Evolutionary conservation across 208 protist species (phyloP).

Genomic region (Eutreptiella sp.): DNA sequence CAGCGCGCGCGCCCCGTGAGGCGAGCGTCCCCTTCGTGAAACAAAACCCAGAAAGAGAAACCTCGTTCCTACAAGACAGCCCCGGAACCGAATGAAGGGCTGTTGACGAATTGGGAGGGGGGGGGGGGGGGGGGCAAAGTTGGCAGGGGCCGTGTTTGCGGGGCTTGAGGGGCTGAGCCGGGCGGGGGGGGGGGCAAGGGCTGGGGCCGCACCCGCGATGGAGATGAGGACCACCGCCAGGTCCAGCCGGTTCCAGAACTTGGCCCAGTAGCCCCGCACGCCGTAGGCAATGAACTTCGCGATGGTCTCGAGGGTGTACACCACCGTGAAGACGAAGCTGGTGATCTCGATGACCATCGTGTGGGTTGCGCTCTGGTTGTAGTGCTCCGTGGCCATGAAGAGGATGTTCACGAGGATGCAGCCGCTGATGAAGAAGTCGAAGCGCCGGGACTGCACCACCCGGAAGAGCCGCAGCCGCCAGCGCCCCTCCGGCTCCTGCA

Average conservation of each 20-base stretch:
- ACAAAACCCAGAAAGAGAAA: too few relatives aligned
- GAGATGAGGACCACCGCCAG: conserved; percentile 28
- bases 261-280: conserved; percentile 10
- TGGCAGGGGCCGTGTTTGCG: too few relatives aligned
- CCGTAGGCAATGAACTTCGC: conserved; percentile 24
- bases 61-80: too few relatives aligned
- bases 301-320: conserved; percentile 20
- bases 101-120: too few relatives aligned
- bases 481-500: neutral
- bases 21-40: too few relatives aligned
- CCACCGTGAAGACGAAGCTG: conserved; percentile 24
- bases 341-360: neutral
- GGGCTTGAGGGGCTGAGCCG: too few relatives aligned
- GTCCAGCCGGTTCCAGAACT: conserved; percentile 33
- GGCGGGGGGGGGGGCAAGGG: too few relatives aligned
- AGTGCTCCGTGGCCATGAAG: conserved; percentile 28
- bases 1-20: too few relatives aligned
- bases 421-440: conserved; percentile 25
- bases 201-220: neutral
- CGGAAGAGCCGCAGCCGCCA: too few relatives aligned
- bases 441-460: neutral
- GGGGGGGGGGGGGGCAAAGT: too few relatives aligned
- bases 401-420: conserved; percentile 23
- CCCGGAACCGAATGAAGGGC: too few relatives aligned
- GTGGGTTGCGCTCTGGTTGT: neutral